Evolutionary conservation across 495 filamentous ascomycete genomes (phyloP).

Genomic region (Talaromyces stipitatus): DNA sequence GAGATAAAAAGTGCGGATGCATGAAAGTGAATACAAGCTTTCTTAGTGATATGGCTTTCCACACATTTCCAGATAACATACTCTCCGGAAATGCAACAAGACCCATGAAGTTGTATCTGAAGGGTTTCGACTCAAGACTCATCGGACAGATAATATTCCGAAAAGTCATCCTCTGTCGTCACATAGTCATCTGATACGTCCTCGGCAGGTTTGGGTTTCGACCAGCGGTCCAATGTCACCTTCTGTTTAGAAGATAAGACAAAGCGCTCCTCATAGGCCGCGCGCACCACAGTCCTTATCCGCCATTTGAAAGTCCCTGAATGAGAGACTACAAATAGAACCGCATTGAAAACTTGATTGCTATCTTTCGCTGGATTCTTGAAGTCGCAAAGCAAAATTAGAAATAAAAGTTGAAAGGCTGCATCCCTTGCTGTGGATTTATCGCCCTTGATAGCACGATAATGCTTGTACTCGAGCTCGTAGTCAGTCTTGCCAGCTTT

Average conservation of each 20-base stretch:
- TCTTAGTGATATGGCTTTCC: background rate
- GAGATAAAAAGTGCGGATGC: too few species aligned
- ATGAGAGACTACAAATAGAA: conserved; percentile 17
- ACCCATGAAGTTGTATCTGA: background rate
- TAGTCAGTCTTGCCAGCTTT: conserved; percentile 18
- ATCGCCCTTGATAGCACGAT: conserved; percentile 8
- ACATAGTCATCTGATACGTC: conserved; percentile 1
- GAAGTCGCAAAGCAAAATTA: conserved; percentile 13
- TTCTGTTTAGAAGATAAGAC: conserved; percentile 14
- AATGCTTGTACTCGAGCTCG: conserved; percentile 12
- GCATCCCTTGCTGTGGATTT: conserved; percentile 16
- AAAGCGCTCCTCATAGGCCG: conserved; percentile 17
- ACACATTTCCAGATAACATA: background rate
- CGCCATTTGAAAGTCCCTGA: conserved; percentile 16
- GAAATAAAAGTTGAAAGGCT: conserved; percentile 19
- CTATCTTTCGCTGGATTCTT: conserved; percentile 16
- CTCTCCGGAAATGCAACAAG: background rate
- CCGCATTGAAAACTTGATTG: conserved; percentile 15
- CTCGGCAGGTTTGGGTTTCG: conserved; percentile 6
- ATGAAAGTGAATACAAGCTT: background rate
- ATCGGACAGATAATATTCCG: conserved; percentile 1
- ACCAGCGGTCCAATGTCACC: conserved; percentile 12
- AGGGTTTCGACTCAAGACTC: background rate
- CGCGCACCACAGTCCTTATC: conserved; percentile 14
- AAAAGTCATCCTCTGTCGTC: background rate